phyloP scores from a whole-genome alignment of 768 basidiomycete species.

The Trametes elegans region DNA sequence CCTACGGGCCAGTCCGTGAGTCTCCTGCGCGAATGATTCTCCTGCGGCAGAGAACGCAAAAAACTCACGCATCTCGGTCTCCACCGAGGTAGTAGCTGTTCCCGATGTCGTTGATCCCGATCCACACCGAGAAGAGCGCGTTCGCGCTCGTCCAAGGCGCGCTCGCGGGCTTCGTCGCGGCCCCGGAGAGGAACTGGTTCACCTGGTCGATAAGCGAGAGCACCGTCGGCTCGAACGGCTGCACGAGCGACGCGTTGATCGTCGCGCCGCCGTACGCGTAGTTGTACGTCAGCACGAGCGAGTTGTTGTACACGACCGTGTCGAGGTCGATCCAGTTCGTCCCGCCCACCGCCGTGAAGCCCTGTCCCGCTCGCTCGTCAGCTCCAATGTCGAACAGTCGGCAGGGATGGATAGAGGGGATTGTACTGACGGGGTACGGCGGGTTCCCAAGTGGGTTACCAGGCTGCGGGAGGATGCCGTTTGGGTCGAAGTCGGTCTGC shows the following conservation, averaged over 20 bases:
- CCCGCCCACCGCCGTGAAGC: constrained; percentile 52
- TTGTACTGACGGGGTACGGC: constrained; percentile 40
- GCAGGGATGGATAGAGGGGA: not conserved
- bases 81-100: constrained; percentile 49
- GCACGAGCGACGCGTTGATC: constrained; percentile 56
- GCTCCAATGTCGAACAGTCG: not conserved
- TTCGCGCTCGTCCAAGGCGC: constrained; percentile 58
- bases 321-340: constrained; percentile 60
- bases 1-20: constrained; percentile 24
- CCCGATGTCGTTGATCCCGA: constrained; percentile 71
- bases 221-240: constrained; percentile 50
- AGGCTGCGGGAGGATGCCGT: constrained; percentile 38
- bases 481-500: constrained; percentile 49
- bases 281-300: constrained; percentile 57
- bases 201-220: constrained; percentile 61
- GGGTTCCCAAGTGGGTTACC: constrained; percentile 56
- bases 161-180: constrained; percentile 45
- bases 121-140: constrained; percentile 64
- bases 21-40: not conserved
- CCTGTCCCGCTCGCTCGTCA: constrained; percentile 24
- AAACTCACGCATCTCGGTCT: constrained; percentile 46
- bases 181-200: constrained; percentile 49
- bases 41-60: not conserved
- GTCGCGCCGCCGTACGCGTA: constrained; percentile 68
- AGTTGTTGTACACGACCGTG: constrained; percentile 51